A percentile compares a stretch with the other conserved stretches of the same genome.
phyloP scores from a whole-genome alignment of 2,329 filamentous ascomycete genomes.

The Lasiodiplodia sp. region DNA sequence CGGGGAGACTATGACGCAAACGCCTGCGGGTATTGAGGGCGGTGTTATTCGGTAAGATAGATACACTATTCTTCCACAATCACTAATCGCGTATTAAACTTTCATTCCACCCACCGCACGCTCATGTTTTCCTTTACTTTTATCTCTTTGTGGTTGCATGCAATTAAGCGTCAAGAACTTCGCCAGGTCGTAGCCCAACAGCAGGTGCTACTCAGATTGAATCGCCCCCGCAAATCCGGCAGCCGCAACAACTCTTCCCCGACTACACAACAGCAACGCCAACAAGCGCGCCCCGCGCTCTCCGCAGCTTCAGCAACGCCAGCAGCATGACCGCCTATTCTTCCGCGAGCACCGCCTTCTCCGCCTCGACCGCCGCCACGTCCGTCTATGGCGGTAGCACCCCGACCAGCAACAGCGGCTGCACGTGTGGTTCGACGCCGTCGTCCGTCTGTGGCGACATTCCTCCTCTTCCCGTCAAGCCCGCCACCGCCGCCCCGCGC shows the following conservation, averaged over 20 bases:
- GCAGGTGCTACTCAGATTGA: not conserved
- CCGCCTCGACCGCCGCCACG: constrained; percentile 12
- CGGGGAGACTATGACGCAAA: constrained; percentile 28
- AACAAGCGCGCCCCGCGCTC: not conserved
- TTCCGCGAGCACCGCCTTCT: constrained; percentile 7
- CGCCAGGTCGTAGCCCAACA: constrained; percentile 26
- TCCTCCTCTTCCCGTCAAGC: not conserved
- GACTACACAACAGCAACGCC: not conserved
- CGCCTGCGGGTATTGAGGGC: constrained; percentile 28
- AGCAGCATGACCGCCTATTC: constrained; percentile 24
- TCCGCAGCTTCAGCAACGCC: constrained; percentile 23
- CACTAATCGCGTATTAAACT: constrained; percentile 18
- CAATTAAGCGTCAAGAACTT: constrained; percentile 27
- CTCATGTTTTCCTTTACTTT: not conserved
- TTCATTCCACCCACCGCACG: constrained; percentile 3
- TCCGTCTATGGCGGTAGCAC: constrained; percentile 2
- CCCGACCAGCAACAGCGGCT: not conserved
- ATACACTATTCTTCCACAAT: constrained; percentile 27
- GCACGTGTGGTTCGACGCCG: not conserved
- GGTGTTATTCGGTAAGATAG: constrained; percentile 30
- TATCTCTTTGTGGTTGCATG: constrained; percentile 9
- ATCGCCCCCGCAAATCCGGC: constrained; percentile 14
- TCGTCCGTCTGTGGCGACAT: not conserved
- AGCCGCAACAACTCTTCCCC: not conserved
- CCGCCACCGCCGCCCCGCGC: not conserved